Percentiles rank a stretch among this genome's conserved stretches.
phyloP scores from a whole-genome alignment of 345 rosid species.

The Durio zibethinus region DNA sequence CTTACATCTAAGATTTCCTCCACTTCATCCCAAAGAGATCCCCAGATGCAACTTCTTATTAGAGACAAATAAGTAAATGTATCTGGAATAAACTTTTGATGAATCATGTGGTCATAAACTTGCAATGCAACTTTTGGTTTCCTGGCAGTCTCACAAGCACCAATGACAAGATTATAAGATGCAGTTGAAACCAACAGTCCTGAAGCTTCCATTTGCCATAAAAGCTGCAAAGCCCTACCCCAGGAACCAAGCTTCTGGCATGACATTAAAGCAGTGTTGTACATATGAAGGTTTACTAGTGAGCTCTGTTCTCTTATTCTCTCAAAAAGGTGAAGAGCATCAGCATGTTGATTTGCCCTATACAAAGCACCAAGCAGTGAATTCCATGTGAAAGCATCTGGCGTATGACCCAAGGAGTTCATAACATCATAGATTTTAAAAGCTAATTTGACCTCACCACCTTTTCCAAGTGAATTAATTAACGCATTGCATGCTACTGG shows the following conservation, averaged over 20 bases:
- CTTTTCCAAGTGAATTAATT: slow-evolving; percentile 67
- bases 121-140: slow-evolving; percentile 63
- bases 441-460: slow-evolving; percentile 53
- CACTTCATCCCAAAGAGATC: slow-evolving; percentile 70
- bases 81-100: slow-evolving; percentile 47
- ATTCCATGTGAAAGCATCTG: slow-evolving; percentile 78
- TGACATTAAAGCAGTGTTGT: slow-evolving; percentile 56
- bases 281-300: slow-evolving; percentile 47
- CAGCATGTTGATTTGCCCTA: slow-evolving; percentile 48
- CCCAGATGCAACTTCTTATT: slow-evolving; percentile 73
- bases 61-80: slow-evolving; percentile 67
- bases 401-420: slow-evolving; percentile 51
- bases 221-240: slow-evolving; percentile 72
- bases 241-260: slow-evolving; percentile 76
- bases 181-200: slow-evolving; percentile 45
- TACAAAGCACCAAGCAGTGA: slow-evolving; percentile 60
- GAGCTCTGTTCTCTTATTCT: slow-evolving; percentile 37
- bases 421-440: slow-evolving; percentile 48
- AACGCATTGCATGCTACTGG: slow-evolving; percentile 63
- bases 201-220: slow-evolving; percentile 70
- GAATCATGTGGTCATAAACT: slow-evolving; percentile 70
- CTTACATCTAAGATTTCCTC: slow-evolving; percentile 56
- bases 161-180: slow-evolving; percentile 63
- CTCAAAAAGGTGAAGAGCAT: slow-evolving; percentile 67
- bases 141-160: slow-evolving; percentile 68